phyloP scores from a whole-genome alignment of 129 eudicot species.

The Tanacetum coccineum region DNA sequence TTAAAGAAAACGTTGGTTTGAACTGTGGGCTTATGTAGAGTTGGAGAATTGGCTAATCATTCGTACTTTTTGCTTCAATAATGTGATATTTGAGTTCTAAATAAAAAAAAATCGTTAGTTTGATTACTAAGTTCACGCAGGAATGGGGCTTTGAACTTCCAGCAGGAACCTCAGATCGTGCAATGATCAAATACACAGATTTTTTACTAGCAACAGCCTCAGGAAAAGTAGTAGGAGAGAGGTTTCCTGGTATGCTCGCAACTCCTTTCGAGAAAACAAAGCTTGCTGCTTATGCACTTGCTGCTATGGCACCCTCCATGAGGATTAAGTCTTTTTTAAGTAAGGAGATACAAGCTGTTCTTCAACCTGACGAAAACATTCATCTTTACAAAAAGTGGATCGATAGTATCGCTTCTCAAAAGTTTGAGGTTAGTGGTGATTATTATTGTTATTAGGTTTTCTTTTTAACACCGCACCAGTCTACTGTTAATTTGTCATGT shows the following conservation, averaged over 20 bases:
- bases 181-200: slow-evolving; percentile 47
- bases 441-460: slow-evolving; percentile 24
- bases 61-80: neutral
- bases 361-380: slow-evolving; percentile 41
- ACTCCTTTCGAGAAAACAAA: slow-evolving; percentile 63
- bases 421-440: slow-evolving; percentile 44
- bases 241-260: slow-evolving; percentile 42
- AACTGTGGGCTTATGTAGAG: no score
- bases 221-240: slow-evolving; percentile 47
- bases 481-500: no score
- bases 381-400: slow-evolving; percentile 59
- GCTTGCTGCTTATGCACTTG: slow-evolving; percentile 54
- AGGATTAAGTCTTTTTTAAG: slow-evolving; percentile 47
- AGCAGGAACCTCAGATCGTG: slow-evolving; percentile 38
- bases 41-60: no score
- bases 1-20: no score
- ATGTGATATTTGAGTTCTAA: neutral
- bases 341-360: slow-evolving; percentile 42
- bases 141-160: slow-evolving; percentile 71
- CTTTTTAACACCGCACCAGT: no score
- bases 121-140: slow-evolving; percentile 19
- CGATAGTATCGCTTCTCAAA: slow-evolving; percentile 39
- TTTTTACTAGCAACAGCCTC: slow-evolving; percentile 58
- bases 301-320: slow-evolving; percentile 60
- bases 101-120: neutral